Percentiles rank a stretch among this genome's conserved stretches.
Conservation (phyloP, 2,329 filamentous ascomycete species). For the Ascomycota sp. region DNA sequence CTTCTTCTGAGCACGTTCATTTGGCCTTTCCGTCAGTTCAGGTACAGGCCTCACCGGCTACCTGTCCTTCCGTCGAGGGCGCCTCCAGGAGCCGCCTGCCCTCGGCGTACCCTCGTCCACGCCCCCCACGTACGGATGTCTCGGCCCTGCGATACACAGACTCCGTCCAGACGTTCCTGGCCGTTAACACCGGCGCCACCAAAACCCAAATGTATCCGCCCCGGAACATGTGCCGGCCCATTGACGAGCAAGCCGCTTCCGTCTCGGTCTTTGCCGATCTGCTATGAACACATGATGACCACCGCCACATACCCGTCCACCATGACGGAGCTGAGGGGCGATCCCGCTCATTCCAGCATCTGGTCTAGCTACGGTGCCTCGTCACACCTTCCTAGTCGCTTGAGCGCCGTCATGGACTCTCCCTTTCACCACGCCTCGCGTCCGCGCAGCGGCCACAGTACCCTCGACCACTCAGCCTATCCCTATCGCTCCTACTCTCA, state of each 20-base stretch:
- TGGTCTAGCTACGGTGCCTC: conserved; percentile 37
- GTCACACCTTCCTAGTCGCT: conserved; percentile 31
- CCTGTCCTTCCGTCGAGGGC: no score
- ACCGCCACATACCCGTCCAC: conserved; percentile 37
- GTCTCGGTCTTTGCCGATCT: no score
- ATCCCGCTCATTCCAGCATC: conserved; percentile 33
- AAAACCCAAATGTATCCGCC: conserved; percentile 15
- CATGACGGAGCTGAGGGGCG: conserved; percentile 43
- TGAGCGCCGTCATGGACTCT: conserved; percentile 28
- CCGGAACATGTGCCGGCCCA: conserved; percentile 26
- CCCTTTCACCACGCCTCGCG: conserved; percentile 25
- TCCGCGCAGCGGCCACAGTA: conserved; percentile 24
- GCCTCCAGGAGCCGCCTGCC: background rate
- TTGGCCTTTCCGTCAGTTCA: no score
- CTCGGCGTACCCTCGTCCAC: background rate
- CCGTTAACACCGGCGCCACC: conserved; percentile 15
- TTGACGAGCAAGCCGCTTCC: no score
- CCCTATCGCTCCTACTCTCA: conserved; percentile 32
- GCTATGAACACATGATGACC: conserved; percentile 38
- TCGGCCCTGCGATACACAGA: no score
- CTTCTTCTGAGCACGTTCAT: no score
- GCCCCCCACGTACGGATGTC: background rate
- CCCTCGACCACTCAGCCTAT: conserved; percentile 25
- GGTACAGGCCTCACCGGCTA: no score
- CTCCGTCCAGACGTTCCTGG: no score